phyloP scores from a whole-genome alignment of 495 filamentous ascomycete genomes.

The Oleoguttula mirabilis region DNA sequence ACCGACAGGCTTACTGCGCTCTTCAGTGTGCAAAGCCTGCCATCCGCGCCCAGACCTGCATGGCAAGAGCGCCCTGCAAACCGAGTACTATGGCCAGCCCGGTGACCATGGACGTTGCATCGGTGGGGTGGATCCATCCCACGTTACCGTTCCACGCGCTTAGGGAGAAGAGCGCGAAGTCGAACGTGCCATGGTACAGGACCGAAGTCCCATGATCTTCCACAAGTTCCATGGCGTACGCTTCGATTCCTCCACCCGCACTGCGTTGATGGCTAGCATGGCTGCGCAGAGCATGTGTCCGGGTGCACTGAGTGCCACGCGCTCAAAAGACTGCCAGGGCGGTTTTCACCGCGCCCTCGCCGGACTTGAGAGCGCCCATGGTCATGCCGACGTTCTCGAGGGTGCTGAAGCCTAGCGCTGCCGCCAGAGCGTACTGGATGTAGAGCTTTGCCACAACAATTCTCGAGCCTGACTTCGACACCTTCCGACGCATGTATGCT shows the following conservation, averaged over 20 bases:
- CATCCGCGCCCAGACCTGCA: background rate
- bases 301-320: background rate
- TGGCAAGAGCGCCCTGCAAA: background rate
- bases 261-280: slow-evolving; percentile 3
- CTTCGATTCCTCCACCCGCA: background rate
- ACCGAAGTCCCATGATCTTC: background rate
- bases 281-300: slow-evolving; percentile 1
- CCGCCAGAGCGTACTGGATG: slow-evolving; percentile 7
- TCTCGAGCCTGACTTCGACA: background rate
- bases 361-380: background rate
- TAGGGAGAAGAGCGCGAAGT: background rate
- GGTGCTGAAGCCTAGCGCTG: slow-evolving; percentile 4
- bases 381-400: slow-evolving; percentile 4
- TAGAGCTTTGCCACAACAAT: too few relatives aligned
- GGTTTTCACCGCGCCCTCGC: background rate
- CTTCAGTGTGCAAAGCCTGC: too few relatives aligned
- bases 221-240: background rate
- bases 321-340: slow-evolving; percentile 7
- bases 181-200: slow-evolving; percentile 3
- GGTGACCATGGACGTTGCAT: background rate
- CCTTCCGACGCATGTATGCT: slow-evolving; percentile 2
- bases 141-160: slow-evolving; percentile 8
- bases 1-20: too few relatives aligned
- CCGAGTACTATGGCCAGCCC: background rate
- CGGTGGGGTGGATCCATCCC: slow-evolving; percentile 7